Conservation (phyloP, 1,139 yeast genomes). For the Fermentozyma sake region DNA sequence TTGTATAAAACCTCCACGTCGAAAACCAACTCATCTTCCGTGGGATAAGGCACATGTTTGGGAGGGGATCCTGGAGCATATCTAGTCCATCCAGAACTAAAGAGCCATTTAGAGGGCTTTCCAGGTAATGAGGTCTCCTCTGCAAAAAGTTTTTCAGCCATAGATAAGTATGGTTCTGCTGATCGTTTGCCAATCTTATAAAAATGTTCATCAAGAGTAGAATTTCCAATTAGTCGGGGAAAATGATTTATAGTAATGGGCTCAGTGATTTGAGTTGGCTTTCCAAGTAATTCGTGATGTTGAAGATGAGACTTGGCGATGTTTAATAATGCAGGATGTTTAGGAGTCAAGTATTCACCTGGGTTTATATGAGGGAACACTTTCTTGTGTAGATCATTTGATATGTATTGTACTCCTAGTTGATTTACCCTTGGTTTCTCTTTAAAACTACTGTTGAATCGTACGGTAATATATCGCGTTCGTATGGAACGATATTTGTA, state of each 20-base stretch:
- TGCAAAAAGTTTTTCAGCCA: slow-evolving; percentile 38
- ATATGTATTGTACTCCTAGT: slow-evolving; percentile 63
- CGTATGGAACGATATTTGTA: too few species aligned
- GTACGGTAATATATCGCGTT: slow-evolving; percentile 1
- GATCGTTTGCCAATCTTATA: slow-evolving; percentile 59
- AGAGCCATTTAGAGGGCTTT: slow-evolving; percentile 40
- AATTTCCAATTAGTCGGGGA: slow-evolving; percentile 64
- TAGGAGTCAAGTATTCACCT: slow-evolving; percentile 20
- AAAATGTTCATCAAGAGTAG: slow-evolving; percentile 79
- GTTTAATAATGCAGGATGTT: slow-evolving; percentile 40
- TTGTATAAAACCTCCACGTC: slow-evolving; percentile 89
- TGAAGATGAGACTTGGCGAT: slow-evolving; percentile 60
- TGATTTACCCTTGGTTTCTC: slow-evolving; percentile 59
- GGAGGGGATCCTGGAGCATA: slow-evolving; percentile 58
- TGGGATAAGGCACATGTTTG: slow-evolving; percentile 59
- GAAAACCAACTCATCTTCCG: slow-evolving; percentile 64
- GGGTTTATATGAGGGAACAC: slow-evolving; percentile 47
- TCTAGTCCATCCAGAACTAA: slow-evolving; percentile 77
- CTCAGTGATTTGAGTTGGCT: slow-evolving; percentile 59
- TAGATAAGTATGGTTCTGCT: slow-evolving; percentile 55
- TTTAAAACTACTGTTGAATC: slow-evolving; percentile 3
- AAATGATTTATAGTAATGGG: slow-evolving; percentile 58
- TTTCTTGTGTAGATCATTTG: slow-evolving; percentile 53
- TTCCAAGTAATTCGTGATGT: slow-evolving; percentile 69
- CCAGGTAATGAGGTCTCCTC: slow-evolving; percentile 32